phyloP scores from a whole-genome alignment of 345 rosid genomes.

The Acer saccharum region DNA sequence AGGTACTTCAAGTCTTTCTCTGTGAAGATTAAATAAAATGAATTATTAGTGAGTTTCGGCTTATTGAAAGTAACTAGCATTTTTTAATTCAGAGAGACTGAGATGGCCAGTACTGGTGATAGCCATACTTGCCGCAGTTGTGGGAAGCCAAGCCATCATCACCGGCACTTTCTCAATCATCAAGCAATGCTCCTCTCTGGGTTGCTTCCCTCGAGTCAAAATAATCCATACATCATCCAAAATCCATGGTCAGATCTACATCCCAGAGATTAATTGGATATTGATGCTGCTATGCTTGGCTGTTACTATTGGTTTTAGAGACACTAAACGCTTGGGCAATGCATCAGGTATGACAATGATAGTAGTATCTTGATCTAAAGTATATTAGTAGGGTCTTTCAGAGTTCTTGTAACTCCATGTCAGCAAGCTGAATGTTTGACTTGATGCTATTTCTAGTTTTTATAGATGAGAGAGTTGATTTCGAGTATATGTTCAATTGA shows the following conservation, averaged over 20 bases:
- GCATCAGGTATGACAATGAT: slow-evolving; percentile 67
- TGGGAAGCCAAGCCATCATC: slow-evolving; percentile 92
- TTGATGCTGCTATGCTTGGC: slow-evolving; percentile 88
- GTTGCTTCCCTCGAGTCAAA: slow-evolving; percentile 88
- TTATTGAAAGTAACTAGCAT: slow-evolving; percentile 6
- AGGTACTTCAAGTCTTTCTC: slow-evolving; percentile 16
- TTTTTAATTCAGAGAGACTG: slow-evolving; percentile 46
- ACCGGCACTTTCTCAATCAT: slow-evolving; percentile 93
- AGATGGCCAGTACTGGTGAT: slow-evolving; percentile 93
- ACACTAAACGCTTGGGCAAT: slow-evolving; percentile 78
- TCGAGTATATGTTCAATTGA: background rate
- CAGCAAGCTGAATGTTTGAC: background rate
- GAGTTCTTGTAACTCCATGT: background rate
- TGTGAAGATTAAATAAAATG: slow-evolving; percentile 14
- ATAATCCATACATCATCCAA: slow-evolving; percentile 87
- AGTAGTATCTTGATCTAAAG: background rate
- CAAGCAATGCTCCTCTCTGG: slow-evolving; percentile 83
- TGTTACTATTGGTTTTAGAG: slow-evolving; percentile 87
- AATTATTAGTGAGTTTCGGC: slow-evolving; percentile 16
- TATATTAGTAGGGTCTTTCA: background rate
- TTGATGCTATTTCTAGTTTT: background rate
- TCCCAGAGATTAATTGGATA: slow-evolving; percentile 93
- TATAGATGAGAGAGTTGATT: background rate
- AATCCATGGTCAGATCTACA: slow-evolving; percentile 92
- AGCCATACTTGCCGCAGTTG: slow-evolving; percentile 94